Evolutionary conservation across 2,329 filamentous ascomycete species (phyloP).

Genomic region (Calonectria montana): DNA sequence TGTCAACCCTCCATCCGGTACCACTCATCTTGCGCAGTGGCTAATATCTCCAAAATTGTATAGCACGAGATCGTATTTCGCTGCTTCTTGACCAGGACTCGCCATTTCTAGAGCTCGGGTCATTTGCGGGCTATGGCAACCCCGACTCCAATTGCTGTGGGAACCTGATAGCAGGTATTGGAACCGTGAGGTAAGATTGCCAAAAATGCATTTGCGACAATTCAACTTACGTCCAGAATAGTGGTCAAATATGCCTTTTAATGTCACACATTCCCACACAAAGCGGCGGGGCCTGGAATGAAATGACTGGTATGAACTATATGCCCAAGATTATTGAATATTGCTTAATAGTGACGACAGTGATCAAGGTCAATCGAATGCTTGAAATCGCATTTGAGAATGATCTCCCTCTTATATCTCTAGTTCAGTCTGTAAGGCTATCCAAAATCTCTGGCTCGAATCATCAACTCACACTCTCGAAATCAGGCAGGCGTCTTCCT

Average conservation of each 20-base stretch:
- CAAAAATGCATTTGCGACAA: not conserved
- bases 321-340: not conserved
- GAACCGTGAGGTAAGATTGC: conserved; percentile 28
- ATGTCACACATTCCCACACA: conserved; percentile 56
- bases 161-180: conserved; percentile 53
- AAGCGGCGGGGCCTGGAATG: conserved; percentile 57
- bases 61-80: conserved; percentile 52
- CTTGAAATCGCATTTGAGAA: conserved; percentile 50
- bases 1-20: not conserved
- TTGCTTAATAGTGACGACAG: conserved; percentile 32
- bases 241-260: conserved; percentile 49
- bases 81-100: conserved; percentile 52
- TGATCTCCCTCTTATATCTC: conserved; percentile 51
- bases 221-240: conserved; percentile 35
- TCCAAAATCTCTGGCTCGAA: not conserved
- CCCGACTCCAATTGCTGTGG: conserved; percentile 50
- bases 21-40: no score
- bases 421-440: conserved; percentile 51
- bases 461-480: conserved; percentile 30
- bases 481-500: conserved; percentile 44
- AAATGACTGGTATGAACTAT: conserved; percentile 45
- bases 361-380: conserved; percentile 48
- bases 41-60: not conserved
- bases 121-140: conserved; percentile 50
- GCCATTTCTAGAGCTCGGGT: conserved; percentile 52